Evolutionary conservation across 352 stramenopile species (phyloP), one percentile per base, ranked within the genome.

Genomic region (Phytophthora pseudosyringae): DNA sequence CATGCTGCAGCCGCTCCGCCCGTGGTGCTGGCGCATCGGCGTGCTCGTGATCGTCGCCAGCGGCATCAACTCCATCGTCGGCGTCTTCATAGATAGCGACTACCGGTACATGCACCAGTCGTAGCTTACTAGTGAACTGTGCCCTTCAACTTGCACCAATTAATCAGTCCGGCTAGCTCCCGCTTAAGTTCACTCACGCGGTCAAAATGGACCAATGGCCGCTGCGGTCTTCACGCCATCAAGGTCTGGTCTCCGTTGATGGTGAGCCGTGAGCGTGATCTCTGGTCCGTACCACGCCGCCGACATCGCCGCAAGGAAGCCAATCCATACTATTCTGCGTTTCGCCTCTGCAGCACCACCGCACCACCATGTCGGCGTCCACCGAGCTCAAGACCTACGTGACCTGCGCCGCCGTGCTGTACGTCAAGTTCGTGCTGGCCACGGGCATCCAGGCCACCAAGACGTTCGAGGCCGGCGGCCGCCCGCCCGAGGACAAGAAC

Each of bases 391-490:
- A 90, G 71, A 71, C 75, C 32, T 88, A 81, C 66, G 74, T 83
- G 31, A 68, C 78, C 1, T 90, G 80, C 71, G 54, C 69, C 6
- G 49, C 69, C 33, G 45, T 89, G 38, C 71, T 92, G 28, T 92
- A 82, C 69, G 36, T 82, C 74, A 92, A 92, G 78, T 90, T 88
- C 63, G 38, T 90, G 49, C 61, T 79, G 21, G 67, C 67, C 8
- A 76, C 76, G 16, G 49, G 59, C 6, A 73, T 90, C 18, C 78
- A 90, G 45, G 78, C 55, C 32, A 64, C 40, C 44, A 87, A 88
- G 59, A 87, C 71, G 7, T 90, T 86, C 49, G 52, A 70, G 33
- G 57, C 75, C 2, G 81, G 78, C 26, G 69, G 59, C 4, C 77
- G 80, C 5, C 64, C 79, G 13, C 78, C 81, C 16, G 81, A 90